Evolutionary conservation across 176 grass and related monocot species (phyloP), one percentile per base, ranked within the genome.

Genomic region (Oryza coarctata): DNA sequence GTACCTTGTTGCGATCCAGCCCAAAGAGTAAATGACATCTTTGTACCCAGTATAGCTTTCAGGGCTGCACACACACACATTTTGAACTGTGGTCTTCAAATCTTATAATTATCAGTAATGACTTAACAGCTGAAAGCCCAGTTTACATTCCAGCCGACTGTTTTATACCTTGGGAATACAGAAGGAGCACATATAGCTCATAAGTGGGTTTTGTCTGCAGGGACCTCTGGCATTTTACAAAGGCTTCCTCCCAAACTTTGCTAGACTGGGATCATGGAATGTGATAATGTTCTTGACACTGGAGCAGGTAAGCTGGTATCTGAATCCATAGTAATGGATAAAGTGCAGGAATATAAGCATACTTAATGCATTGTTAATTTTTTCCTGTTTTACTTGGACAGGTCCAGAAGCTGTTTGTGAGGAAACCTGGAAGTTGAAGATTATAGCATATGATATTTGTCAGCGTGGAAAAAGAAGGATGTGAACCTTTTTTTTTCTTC

Each of bases 281-380:
- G 96, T 98, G 80, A 93, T 98, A 68, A 98, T 98, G 96, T 98
- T 95, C 80, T 91, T 98, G 82, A 98, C 96, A 66, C 80, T 98
- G 77, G 96, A 98, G 79, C 91, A 98, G 96, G 96, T 98, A 86
- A 69, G 23, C 29, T 14, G 61, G 10, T 62, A 73, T 52, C 45
- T 68, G 57, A 60, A 47, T 33, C n/a, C 71, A 17, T 23, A 63
- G 3, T 20, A 39, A 44, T 44, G 20, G 17, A n/a, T 32, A 52
- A 12, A 12, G 3, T 50, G 40, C 1, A 82, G 38, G 12, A 9
- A 77, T 68, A n/a, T 77, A 63, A 25, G n/a, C 38, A 15, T 86
- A 3, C 27, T 65, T 13, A 3, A 64, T 77, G 0, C 26, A 15
- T 76, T n/a, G n/a, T n/a, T n/a, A n/a, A n/a, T n/a, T 63, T 49